phyloP scores from a whole-genome alignment of 352 stramenopile genomes.

The Phytophthora brassicae region DNA sequence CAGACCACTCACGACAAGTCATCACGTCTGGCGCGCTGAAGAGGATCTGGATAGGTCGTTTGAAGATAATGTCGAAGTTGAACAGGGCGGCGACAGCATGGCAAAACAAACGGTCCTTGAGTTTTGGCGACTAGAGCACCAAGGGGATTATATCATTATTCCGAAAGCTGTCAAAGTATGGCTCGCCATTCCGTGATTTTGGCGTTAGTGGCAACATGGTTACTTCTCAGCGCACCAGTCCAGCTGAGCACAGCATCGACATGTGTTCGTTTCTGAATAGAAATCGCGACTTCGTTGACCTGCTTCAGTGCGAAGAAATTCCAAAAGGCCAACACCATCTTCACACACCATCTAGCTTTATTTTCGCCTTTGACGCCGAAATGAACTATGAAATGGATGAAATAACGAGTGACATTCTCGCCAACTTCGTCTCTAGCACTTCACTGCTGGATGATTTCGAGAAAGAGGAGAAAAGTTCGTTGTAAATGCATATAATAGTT shows the following conservation, averaged over 20 bases:
- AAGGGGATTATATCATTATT: slow-evolving; percentile 10
- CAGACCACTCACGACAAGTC: not conserved
- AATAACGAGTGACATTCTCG: too few relatives aligned
- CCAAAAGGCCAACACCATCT: slow-evolving; percentile 6
- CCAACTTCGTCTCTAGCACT: too few relatives aligned
- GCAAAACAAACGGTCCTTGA: slow-evolving; percentile 11
- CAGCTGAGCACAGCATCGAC: slow-evolving; percentile 8
- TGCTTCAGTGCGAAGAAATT: slow-evolving; percentile 25
- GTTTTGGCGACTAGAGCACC: slow-evolving; percentile 6
- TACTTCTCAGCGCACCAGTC: slow-evolving; percentile 2
- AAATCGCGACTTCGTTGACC: slow-evolving; percentile 16
- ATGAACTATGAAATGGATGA: too few relatives aligned
- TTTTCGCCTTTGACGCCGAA: too few relatives aligned
- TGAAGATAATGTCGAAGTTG: slow-evolving; percentile 8
- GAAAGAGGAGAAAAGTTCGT: too few relatives aligned
- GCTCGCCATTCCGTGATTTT: slow-evolving; percentile 17
- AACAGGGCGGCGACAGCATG: not conserved
- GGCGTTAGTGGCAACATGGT: slow-evolving; percentile 16
- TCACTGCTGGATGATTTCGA: too few relatives aligned
- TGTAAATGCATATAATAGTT: too few relatives aligned
- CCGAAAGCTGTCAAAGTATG: slow-evolving; percentile 14
- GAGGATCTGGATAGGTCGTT: slow-evolving; percentile 7
- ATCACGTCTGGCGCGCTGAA: slow-evolving; percentile 8
- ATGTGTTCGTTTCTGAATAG: too few relatives aligned
- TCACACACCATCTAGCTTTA: slow-evolving; percentile 5